These are phyloP conservation scores for Geotrichum candidum DNA, from an alignment of 1,139 yeast species.

Conservation along the genomic window DNA sequence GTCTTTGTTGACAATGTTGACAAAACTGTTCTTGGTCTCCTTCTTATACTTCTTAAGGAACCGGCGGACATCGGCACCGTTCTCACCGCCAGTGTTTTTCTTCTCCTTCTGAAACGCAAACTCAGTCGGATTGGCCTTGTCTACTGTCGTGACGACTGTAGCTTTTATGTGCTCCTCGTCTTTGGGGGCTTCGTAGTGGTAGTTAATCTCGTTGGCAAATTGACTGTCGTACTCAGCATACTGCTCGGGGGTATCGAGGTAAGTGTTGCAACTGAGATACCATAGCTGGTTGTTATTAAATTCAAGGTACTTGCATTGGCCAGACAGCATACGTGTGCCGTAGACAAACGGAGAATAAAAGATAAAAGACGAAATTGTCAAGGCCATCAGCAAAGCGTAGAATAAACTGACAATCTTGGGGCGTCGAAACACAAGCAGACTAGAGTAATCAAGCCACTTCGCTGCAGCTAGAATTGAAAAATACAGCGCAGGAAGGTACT, in stretches of 20 bases:
- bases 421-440: constrained; percentile 2
- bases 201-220: constrained; percentile 9
- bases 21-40: constrained; percentile 9
- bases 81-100: constrained; percentile 11
- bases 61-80: constrained; percentile 18
- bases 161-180: constrained; percentile 13
- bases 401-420: constrained; percentile 5
- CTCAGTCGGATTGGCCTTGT: constrained; percentile 18
- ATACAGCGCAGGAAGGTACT: constrained; percentile 28
- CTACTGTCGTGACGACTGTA: constrained; percentile 11
- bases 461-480: constrained; percentile 24
- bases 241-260: constrained; percentile 15
- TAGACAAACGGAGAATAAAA: constrained; percentile 25
- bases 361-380: constrained; percentile 13
- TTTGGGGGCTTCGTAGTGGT: constrained; percentile 13
- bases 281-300: constrained; percentile 18
- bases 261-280: constrained; percentile 27
- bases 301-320: constrained; percentile 25
- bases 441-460: constrained; percentile 18
- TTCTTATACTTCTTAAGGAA: constrained; percentile 19
- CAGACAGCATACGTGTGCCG: constrained; percentile 22
- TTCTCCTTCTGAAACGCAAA: constrained; percentile 5
- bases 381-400: constrained; percentile 12
- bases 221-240: constrained; percentile 18
- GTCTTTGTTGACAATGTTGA: constrained; percentile 4